phyloP scores from a whole-genome alignment of 768 basidiomycete species.

The Austroboletus eburneus region DNA sequence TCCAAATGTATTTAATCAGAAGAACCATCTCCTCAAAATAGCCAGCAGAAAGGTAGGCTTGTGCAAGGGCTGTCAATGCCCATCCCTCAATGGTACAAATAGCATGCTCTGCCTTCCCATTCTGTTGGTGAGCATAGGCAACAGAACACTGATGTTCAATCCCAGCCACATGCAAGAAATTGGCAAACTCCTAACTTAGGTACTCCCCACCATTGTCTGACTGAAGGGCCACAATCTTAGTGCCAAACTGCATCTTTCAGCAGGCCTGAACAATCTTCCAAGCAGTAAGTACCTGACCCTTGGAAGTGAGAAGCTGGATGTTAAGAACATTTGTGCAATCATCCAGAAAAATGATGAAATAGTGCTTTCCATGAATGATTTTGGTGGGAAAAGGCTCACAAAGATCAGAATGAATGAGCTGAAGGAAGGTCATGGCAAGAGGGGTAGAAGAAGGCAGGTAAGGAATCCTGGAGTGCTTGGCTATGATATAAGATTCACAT shows the following conservation, averaged over 20 bases:
- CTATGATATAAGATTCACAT: slow-evolving; percentile 2
- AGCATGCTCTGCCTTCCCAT: slow-evolving; percentile 28
- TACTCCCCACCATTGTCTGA: slow-evolving; percentile 9
- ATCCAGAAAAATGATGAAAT: slow-evolving; percentile 17
- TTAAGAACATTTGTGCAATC: slow-evolving; percentile 4
- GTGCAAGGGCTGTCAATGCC: slow-evolving; percentile 21
- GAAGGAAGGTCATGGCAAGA: slow-evolving; percentile 3
- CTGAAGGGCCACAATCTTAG: not conserved
- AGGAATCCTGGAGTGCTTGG: not conserved
- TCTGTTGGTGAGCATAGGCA: slow-evolving; percentile 32
- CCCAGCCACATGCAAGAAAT: slow-evolving; percentile 1
- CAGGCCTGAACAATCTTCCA: not conserved
- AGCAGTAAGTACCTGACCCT: slow-evolving; percentile 1
- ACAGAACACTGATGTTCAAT: slow-evolving; percentile 21
- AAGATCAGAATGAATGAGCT: slow-evolving; percentile 25
- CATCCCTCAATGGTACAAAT: slow-evolving; percentile 26
- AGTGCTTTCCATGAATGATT: slow-evolving; percentile 9
- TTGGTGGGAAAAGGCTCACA: slow-evolving; percentile 22
- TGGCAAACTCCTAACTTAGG: not conserved
- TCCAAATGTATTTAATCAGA: not conserved
- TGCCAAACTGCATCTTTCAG: not conserved
- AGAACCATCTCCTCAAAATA: slow-evolving; percentile 15
- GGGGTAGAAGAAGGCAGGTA: not conserved
- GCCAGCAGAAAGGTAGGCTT: slow-evolving; percentile 6
- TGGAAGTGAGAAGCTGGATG: not conserved